Evolutionary conservation across 495 filamentous ascomycete species (phyloP), one percentile per base, ranked within the genome.

Genomic region (Talaromyces ruber): DNA sequence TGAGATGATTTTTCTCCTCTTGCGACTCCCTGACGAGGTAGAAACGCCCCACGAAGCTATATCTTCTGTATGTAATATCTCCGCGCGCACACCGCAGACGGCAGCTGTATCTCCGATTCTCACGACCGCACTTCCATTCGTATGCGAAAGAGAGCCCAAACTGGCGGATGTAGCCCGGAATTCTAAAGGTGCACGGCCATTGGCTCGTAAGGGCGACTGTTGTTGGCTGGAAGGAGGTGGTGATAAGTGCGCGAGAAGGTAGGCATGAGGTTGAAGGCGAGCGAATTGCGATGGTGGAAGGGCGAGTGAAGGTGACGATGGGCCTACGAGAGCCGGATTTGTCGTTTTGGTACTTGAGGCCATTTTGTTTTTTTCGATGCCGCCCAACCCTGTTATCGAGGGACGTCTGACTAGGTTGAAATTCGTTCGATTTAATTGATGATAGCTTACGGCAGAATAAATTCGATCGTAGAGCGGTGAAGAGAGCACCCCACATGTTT

Each of bases 91-190:
- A 51, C 94, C 94, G 72, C 92, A 96, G 21, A 98, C 90, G 6
- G 92, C 90, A 0, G 91, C 89, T 7, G 92, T 97, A 71, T 97
- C 91, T 43, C 95, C 94, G 26, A 85, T 74, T 30, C 95, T 83
- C 26, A 97, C 89, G 0, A 98, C 89, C 6, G 93, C 88, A 66
- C 88, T 92, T 51, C 94, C 94, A 70, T 93, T 85, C 54, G 90
- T 87, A 70, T 98, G 92, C 2, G 90, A 88, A 55, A 98, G 80
- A 4, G 89, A 90, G 58, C 86, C 84, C 4, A 86, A 87, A 72
- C 97, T 92, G 62, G 90, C 77, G 7, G 84, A 83, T 8, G 87
- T 83, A 22, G 81, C 71, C 39, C 94, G 88, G 39, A 88, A 85
- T 68, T 90, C 79, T 7, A 81, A 71, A 14, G 91, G 84, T 3